Conservation (phyloP, 108 stramenopile genomes). For the Epipyxis sp. region DNA sequence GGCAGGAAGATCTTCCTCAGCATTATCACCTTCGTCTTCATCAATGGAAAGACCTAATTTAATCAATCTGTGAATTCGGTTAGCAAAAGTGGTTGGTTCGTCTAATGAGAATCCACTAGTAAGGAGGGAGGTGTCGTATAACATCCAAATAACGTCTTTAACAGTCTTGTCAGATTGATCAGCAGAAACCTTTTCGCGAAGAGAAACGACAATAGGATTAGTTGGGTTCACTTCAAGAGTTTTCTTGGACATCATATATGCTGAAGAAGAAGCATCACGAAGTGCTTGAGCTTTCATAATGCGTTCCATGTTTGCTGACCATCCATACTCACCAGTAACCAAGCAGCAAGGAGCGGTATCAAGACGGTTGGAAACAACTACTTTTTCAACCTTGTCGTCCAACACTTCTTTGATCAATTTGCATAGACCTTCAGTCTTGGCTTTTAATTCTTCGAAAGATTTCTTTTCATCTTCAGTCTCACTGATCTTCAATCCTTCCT, state of each 20-base stretch:
- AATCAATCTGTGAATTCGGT: slow-evolving; percentile 97
- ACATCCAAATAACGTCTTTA: slow-evolving; percentile 99
- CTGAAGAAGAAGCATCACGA: slow-evolving; percentile 90
- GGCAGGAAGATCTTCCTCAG: slow-evolving; percentile 82
- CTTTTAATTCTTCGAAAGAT: slow-evolving; percentile 96
- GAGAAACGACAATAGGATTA: slow-evolving; percentile 95
- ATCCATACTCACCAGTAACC: slow-evolving; percentile 99
- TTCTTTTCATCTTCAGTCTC: slow-evolving; percentile 98
- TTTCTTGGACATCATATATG: slow-evolving; percentile 99
- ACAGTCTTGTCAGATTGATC: slow-evolving; percentile 99
- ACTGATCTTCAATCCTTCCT: slow-evolving; percentile 90
- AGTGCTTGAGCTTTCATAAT: slow-evolving; percentile 99
- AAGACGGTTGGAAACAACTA: slow-evolving; percentile 95
- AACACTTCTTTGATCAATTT: slow-evolving; percentile 99
- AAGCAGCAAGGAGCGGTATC: slow-evolving; percentile 97
- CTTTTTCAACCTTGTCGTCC: slow-evolving; percentile 99
- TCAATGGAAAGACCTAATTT: slow-evolving; percentile 98
- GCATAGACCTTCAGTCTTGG: slow-evolving; percentile 92
- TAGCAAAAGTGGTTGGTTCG: slow-evolving; percentile 97
- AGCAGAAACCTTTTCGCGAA: slow-evolving; percentile 97
- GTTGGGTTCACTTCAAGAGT: slow-evolving; percentile 99
- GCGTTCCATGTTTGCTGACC: slow-evolving; percentile 99
- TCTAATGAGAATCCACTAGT: slow-evolving; percentile 98
- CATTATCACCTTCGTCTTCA: slow-evolving; percentile 88
- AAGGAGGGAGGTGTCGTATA: slow-evolving; percentile 97